These are phyloP conservation scores for Excoecaria cochinchinensis DNA, from an alignment of 345 rosid genomes.

Conservation along the genomic window DNA sequence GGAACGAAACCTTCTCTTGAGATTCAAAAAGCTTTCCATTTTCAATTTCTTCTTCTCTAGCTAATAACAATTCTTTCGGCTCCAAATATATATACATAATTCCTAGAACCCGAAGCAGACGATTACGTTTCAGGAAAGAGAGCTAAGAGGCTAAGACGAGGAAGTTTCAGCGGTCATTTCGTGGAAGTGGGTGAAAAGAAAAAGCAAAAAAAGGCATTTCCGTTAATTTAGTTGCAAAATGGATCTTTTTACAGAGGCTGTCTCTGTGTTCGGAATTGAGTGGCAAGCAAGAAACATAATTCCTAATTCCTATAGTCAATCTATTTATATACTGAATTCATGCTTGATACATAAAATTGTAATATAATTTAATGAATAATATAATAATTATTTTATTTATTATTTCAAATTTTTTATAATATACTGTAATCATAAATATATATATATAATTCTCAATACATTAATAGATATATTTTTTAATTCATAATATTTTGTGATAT, in stretches of 20 bases:
- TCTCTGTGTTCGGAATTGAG: background rate
- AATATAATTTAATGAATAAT: no score
- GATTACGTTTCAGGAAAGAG: background rate
- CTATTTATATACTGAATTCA: no score
- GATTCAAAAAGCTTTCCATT: slow-evolving; percentile 72
- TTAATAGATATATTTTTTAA: no score
- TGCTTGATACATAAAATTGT: no score
- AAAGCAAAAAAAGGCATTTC: background rate
- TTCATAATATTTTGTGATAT: no score
- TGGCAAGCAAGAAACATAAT: background rate
- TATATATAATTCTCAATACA: no score
- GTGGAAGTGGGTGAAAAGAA: background rate
- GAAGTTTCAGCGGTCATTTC: background rate
- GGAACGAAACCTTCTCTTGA: slow-evolving; percentile 79
- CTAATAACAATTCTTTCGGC: background rate
- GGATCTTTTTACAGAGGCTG: background rate
- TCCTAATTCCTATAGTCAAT: no score
- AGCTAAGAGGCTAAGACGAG: background rate
- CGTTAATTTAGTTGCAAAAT: background rate
- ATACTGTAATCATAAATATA: no score
- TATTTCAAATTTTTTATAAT: no score
- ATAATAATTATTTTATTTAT: no score
- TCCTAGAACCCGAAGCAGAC: background rate
- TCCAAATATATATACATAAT: background rate
- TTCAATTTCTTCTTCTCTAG: background rate